phyloP scores from a whole-genome alignment of 208 protist species.

The Acanthamoeba sp. region DNA sequence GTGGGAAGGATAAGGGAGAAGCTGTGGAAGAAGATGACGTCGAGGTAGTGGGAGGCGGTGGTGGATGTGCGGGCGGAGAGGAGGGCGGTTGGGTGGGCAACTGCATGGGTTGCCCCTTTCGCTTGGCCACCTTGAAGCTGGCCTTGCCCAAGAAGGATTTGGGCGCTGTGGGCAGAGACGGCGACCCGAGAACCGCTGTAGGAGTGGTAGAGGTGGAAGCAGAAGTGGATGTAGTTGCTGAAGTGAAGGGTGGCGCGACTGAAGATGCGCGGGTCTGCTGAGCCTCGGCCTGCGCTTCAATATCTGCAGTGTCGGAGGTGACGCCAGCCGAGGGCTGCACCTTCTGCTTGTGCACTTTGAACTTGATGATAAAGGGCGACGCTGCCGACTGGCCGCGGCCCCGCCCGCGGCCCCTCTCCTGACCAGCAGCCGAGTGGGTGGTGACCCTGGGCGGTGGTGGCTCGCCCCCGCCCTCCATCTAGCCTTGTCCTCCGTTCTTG shows the following conservation, averaged over 20 bases:
- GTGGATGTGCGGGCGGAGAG: not conserved
- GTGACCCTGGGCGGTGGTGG: too few species aligned
- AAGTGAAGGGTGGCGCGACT: not conserved
- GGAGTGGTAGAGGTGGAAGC: not conserved
- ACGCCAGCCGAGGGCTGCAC: not conserved
- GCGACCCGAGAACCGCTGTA: not conserved
- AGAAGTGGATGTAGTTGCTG: not conserved
- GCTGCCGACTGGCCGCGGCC: not conserved
- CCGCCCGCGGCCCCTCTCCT: not conserved
- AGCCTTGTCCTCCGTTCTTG: too few species aligned
- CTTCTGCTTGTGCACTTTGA: conserved; percentile 22
- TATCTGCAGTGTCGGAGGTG: not conserved
- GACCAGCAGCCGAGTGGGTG: not conserved
- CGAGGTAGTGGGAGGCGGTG: not conserved
- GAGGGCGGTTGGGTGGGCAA: not conserved
- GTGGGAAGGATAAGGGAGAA: not conserved
- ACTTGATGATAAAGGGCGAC: not conserved
- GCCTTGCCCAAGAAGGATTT: conserved; percentile 26
- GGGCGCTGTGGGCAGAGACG: not conserved
- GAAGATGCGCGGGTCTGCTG: not conserved
- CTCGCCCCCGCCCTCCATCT: not conserved
- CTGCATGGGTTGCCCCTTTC: not conserved
- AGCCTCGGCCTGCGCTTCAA: not conserved
- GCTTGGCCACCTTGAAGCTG: not conserved
- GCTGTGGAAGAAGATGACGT: not conserved